Percentiles rank a stretch among this genome's conserved stretches.
Conservation (phyloP, 768 basidiomycete genomes). For the Podaxis sp. region DNA sequence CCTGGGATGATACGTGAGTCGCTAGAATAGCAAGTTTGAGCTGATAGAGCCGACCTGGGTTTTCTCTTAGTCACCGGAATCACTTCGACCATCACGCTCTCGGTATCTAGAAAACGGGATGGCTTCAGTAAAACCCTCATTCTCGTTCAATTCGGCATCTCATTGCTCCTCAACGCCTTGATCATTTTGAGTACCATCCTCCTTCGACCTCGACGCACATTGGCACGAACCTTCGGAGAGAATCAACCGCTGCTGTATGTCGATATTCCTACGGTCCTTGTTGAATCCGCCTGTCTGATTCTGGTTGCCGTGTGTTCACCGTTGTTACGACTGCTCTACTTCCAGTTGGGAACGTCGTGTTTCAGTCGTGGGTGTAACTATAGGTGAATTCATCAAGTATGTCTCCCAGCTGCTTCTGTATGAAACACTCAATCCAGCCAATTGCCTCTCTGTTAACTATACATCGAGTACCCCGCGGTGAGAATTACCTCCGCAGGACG, state of each 20-base stretch:
- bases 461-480: background rate
- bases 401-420: background rate
- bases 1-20: background rate
- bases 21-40: too few relatives aligned
- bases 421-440: background rate
- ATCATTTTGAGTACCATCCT: background rate
- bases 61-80: background rate
- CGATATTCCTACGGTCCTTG: background rate
- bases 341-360: background rate
- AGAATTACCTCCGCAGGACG: background rate
- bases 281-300: background rate
- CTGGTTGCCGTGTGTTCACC: background rate
- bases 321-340: background rate
- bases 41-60: background rate
- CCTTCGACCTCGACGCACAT: background rate
- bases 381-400: background rate
- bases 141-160: conserved; percentile 3
- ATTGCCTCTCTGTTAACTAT: background rate
- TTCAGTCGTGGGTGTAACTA: background rate
- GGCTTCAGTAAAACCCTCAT: background rate
- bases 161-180: background rate
- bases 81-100: background rate
- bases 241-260: background rate
- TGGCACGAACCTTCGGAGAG: background rate
- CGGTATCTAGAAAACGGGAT: background rate